A percentile compares a stretch with the other conserved stretches of the same genome.
Conservation (phyloP, 345 rosid genomes). For the Nasturtium officinale region DNA sequence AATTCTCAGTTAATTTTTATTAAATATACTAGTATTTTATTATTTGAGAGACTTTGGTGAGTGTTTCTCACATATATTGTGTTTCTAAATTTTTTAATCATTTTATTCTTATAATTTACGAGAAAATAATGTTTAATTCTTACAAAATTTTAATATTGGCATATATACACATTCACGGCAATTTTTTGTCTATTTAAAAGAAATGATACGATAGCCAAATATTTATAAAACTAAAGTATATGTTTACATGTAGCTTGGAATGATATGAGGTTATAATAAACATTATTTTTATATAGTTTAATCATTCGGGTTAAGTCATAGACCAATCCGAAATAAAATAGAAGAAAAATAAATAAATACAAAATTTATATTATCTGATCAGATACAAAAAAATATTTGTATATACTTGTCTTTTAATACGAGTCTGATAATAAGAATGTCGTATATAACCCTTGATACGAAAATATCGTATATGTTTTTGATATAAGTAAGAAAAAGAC, state of each 20-base stretch:
- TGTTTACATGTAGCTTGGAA: not conserved
- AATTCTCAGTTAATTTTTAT: not conserved
- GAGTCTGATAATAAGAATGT: not conserved
- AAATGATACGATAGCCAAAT: not conserved
- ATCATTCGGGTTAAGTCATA: not conserved
- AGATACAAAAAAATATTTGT: no score
- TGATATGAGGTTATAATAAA: not conserved
- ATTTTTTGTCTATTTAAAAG: no score
- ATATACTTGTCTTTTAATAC: not conserved
- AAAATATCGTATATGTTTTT: no score
- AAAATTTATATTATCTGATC: no score
- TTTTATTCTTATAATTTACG: not conserved
- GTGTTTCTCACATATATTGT: not conserved
- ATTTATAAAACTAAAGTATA: not conserved
- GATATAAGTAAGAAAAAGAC: no score
- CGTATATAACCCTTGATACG: not conserved
- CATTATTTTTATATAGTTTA: not conserved
- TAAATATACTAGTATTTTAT: not conserved
- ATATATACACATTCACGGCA: not conserved
- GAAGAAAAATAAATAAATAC: not conserved
- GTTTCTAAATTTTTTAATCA: not conserved
- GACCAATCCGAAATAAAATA: not conserved
- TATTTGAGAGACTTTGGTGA: not conserved
- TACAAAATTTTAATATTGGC: not conserved
- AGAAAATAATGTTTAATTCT: not conserved